Percentiles rank a stretch among this genome's conserved stretches.
Conservation (phyloP, 495 filamentous ascomycete genomes). For the Friedmanniomyces simplex region DNA sequence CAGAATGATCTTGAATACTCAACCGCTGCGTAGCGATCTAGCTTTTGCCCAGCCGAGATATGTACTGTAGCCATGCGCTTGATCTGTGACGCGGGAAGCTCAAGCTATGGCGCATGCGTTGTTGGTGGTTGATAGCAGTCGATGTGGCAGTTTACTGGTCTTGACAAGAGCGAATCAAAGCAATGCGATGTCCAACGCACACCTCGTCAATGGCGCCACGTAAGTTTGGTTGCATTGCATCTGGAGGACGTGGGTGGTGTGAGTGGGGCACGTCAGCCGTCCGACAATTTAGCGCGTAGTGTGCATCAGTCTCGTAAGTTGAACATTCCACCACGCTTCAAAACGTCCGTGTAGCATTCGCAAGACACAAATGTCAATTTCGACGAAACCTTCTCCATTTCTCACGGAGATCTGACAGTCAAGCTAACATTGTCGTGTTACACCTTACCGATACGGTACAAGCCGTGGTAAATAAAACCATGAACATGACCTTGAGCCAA, state of each 20-base stretch:
- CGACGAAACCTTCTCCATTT: neutral
- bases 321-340: neutral
- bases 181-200: too few species aligned
- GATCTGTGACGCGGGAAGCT: too few species aligned
- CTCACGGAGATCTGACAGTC: neutral
- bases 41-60: too few species aligned
- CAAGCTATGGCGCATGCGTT: too few species aligned
- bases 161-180: too few species aligned
- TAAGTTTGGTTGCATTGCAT: neutral
- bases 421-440: neutral
- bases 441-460: neutral
- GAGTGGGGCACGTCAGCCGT: neutral
- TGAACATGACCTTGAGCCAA: neutral
- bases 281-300: neutral
- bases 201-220: neutral
- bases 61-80: too few species aligned
- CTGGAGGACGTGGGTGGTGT: neutral
- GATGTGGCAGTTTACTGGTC: too few species aligned
- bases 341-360: neutral
- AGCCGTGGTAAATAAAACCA: neutral
- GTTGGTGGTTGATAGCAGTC: too few species aligned
- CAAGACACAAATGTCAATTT: neutral
- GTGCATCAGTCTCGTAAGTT: neutral
- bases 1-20: too few species aligned
- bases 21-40: too few species aligned